Conservation (phyloP, 805 yeast genomes). For the Myxozyma vanderwaltii region DNA sequence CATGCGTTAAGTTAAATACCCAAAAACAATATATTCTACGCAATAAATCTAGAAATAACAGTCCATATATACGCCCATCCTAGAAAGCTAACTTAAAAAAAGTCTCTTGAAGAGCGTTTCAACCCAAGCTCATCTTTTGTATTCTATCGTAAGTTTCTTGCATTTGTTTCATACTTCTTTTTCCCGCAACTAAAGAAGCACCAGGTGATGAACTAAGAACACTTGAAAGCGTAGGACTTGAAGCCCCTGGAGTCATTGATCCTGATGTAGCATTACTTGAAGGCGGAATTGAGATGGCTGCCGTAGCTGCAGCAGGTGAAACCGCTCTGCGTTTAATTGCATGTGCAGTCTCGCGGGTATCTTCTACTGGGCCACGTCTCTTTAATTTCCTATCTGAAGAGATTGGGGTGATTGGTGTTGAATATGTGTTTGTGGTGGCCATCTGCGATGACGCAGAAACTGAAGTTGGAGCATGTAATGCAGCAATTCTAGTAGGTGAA, state of each 20-base stretch:
- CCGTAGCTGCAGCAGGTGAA: constrained; percentile 19
- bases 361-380: constrained; percentile 22
- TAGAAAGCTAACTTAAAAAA: neutral
- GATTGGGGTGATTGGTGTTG: constrained; percentile 13
- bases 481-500: neutral
- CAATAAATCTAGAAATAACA: too few species aligned
- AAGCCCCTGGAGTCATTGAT: constrained; percentile 2
- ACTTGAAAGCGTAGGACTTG: constrained; percentile 7
- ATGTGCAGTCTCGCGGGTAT: constrained; percentile 17
- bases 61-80: neutral
- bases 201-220: constrained; percentile 13
- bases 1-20: too few species aligned
- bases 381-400: constrained; percentile 16
- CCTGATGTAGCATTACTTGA: neutral
- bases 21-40: too few species aligned
- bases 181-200: constrained; percentile 30
- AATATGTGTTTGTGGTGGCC: neutral
- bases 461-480: neutral
- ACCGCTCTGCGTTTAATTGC: constrained; percentile 34
- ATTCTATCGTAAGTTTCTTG: constrained; percentile 34
- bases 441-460: neutral
- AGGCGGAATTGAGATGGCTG: neutral
- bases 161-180: constrained; percentile 32
- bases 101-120: neutral
- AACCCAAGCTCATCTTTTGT: constrained; percentile 24